These are phyloP conservation scores for Besnoitia besnoiti DNA, from an alignment of 169 alveolate species.

Conservation along the genomic window DNA sequence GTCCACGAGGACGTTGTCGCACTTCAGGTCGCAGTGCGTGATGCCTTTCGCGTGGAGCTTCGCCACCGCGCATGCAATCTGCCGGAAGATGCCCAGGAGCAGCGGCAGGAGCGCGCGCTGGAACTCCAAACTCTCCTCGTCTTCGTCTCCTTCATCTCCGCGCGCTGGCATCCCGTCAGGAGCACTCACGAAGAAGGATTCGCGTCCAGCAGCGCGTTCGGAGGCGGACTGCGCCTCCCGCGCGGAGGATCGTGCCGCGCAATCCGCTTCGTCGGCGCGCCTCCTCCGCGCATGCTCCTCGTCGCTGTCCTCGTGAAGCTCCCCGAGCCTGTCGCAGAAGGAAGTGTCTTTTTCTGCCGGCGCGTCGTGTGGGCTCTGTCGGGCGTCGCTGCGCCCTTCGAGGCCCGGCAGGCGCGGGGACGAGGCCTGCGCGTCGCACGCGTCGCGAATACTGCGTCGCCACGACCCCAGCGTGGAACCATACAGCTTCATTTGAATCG, in stretches of 20 bases:
- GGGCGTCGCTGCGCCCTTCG: background rate
- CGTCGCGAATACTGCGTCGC: background rate
- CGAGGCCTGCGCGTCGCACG: background rate
- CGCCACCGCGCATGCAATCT: slow-evolving; percentile 84
- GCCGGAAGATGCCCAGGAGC: slow-evolving; percentile 78
- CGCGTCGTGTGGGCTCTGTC: no score
- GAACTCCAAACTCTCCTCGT: slow-evolving; percentile 3
- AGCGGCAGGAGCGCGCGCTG: slow-evolving; percentile 36
- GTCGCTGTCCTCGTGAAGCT: background rate
- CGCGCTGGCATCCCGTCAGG: background rate
- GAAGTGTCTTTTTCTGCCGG: no score
- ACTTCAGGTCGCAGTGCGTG: slow-evolving; percentile 93
- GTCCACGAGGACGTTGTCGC: slow-evolving; percentile 89
- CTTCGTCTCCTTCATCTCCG: background rate
- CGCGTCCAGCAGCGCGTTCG: background rate
- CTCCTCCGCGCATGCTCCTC: no score
- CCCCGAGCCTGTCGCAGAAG: no score
- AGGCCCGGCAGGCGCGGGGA: background rate
- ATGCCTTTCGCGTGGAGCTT: slow-evolving; percentile 86
- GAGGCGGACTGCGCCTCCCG: background rate
- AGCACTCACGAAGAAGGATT: background rate
- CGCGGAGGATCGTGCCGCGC: no score
- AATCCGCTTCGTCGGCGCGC: background rate
- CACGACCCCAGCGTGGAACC: background rate
- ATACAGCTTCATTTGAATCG: background rate